Evolutionary conservation across 495 filamentous ascomycete species (phyloP), one percentile per base, ranked within the genome.

Genomic region (Lasiosphaeris hirsuta): DNA sequence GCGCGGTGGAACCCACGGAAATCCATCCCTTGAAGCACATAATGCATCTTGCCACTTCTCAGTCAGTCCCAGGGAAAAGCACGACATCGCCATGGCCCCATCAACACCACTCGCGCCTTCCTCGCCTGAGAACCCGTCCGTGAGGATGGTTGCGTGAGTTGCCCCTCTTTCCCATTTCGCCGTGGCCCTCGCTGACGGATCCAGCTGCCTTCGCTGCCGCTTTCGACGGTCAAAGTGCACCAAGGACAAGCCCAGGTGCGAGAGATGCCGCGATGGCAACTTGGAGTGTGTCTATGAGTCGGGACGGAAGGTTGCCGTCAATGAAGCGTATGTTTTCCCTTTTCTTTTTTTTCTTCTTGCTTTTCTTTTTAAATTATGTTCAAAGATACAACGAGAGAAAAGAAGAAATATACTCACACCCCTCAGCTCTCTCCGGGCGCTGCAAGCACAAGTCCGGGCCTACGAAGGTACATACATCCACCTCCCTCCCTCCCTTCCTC

Each of bases 201-300:
- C 36, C 34, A 68, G 66, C 0, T 68, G 66, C 42, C 58, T 62
- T 1, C 58, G 56, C 0, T 68, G 66, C 49, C 60, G 66, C 4
- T 42, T 51, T 10, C 51, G 66, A 7, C 56, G 57, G 17, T 62
- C 63, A 0, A 62, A 47, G 10, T 68, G 66, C 48, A 57, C 60
- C 36, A 66, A 61, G 30, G 61, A 65, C 3, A 59, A 55, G 36
- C 66, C 66, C 7, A 54, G 39, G 19, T 68, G 66, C 49, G 39
- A 42, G 14, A 50, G 58, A 18, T 68, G 66, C 15, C 63, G 58
- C 3, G 54, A 54, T 23, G 40, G 54, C 18, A 38, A 34, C 5
- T 37, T 55, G 14, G 48, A 55, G 23, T 68, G 66, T 37, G 44
- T 56, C n/a, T 68, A 68, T 18, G 54, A 59, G 39, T 43, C 54